Conservation (phyloP, 2,329 filamentous ascomycete species). For the Monosporascus sp. region DNA sequence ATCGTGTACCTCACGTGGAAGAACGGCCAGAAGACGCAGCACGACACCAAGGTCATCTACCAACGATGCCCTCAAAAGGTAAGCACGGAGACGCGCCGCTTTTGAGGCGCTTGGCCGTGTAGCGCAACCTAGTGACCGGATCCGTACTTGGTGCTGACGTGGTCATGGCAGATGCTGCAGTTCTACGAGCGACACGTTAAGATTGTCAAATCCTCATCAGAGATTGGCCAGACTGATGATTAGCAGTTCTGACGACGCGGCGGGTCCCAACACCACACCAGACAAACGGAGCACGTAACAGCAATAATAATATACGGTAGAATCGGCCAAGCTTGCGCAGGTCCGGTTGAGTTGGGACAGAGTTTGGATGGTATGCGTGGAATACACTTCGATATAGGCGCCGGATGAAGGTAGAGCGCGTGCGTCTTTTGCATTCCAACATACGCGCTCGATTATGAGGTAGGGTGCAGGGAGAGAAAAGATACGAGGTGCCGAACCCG, state of each 20-base stretch:
- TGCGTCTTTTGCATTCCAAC: too few species aligned
- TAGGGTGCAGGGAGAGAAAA: too few species aligned
- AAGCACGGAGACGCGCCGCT: conserved; percentile 11
- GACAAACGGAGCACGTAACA: not conserved
- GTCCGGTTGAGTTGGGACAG: not conserved
- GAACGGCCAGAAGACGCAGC: conserved; percentile 67
- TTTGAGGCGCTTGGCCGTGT: not conserved
- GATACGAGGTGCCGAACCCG: too few species aligned
- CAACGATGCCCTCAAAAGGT: conserved; percentile 75
- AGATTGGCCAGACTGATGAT: conserved; percentile 12
- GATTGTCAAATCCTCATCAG: conserved; percentile 37
- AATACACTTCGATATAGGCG: not conserved
- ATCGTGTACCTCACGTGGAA: conserved; percentile 71
- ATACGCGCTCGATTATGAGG: too few species aligned
- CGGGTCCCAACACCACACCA: not conserved
- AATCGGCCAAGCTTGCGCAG: not conserved
- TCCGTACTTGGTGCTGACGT: not conserved
- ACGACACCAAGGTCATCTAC: conserved; percentile 63
- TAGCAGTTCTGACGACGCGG: not conserved
- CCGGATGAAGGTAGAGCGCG: not conserved
- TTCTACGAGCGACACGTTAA: conserved; percentile 56
- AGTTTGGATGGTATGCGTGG: not conserved
- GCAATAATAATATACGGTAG: not conserved
- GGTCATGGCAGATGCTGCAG: conserved; percentile 44
- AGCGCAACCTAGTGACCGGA: not conserved